Percentiles rank a stretch among this genome's conserved stretches.
Evolutionary conservation across 306 rosid genomes (phyloP).

Genomic region (Vachellia collinsii): DNA sequence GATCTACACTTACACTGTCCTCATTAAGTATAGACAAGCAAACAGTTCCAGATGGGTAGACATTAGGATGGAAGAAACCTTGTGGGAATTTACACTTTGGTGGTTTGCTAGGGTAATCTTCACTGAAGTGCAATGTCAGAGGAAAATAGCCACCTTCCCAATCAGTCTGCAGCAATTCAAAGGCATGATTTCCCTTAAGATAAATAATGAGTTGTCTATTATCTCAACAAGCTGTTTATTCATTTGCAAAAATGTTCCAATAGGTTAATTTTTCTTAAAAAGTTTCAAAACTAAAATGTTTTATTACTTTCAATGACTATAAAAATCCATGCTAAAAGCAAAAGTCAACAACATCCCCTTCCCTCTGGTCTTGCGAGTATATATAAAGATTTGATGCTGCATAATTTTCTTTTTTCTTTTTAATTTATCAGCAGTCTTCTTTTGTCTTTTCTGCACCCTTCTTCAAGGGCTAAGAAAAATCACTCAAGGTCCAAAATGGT

Average conservation of each 20-base stretch:
- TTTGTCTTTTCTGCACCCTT: neutral
- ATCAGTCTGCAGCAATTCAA: constrained; percentile 75
- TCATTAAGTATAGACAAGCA: constrained; percentile 95
- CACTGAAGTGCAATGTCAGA: constrained; percentile 91
- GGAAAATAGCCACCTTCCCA: constrained; percentile 98
- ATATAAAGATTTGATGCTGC: neutral
- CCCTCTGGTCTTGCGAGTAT: neutral
- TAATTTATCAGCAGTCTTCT: neutral
- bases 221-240: neutral
- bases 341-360: neutral
- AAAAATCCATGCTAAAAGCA: constrained; percentile 16
- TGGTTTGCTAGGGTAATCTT: constrained; percentile 98
- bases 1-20: constrained; percentile 76
- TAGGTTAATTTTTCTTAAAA: neutral
- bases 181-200: constrained; percentile 9
- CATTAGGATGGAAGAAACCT: constrained; percentile 98
- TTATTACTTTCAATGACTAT: neutral
- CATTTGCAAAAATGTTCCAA: constrained; percentile 4
- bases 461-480: neutral
- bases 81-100: constrained; percentile 94
- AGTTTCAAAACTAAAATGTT: neutral
- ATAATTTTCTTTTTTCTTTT: neutral
- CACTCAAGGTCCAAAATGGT: neutral
- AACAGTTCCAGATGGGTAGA: constrained; percentile 97
- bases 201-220: neutral